phyloP scores from a whole-genome alignment of 1,284 basidiomycete genomes.

The Anthracocystis panici-leucophaei region DNA sequence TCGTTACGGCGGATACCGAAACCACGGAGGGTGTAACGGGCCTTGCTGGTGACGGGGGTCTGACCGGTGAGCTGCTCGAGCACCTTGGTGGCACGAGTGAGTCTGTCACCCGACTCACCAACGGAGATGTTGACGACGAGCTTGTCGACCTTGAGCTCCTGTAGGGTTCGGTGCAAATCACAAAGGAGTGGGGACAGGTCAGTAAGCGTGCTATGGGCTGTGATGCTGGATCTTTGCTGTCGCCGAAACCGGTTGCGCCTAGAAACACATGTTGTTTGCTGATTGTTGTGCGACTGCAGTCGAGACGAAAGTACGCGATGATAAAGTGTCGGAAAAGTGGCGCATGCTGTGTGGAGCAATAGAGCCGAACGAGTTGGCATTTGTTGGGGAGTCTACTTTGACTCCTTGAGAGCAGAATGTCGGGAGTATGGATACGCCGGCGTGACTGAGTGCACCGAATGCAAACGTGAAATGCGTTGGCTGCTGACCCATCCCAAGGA shows the following conservation, averaged over 20 bases:
- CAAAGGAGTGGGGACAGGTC: background rate
- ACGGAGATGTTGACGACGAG: constrained; percentile 99
- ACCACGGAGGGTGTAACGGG: constrained; percentile 98
- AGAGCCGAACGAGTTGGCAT: background rate
- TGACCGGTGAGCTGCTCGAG: constrained; percentile 99
- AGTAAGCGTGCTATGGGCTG: constrained; percentile 2
- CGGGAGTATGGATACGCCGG: too few relatives aligned
- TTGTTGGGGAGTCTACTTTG: too few relatives aligned
- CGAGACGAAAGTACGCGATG: background rate
- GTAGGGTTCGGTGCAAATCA: constrained; percentile 5
- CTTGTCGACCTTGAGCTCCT: constrained; percentile 97
- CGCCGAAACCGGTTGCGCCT: constrained; percentile 7
- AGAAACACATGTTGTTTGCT: background rate
- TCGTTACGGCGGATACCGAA: constrained; percentile 99
- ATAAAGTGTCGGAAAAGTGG: background rate
- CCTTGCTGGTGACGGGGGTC: constrained; percentile 99
- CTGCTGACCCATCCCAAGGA: too few relatives aligned
- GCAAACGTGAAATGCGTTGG: too few relatives aligned
- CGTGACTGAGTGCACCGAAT: too few relatives aligned
- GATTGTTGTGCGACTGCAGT: background rate
- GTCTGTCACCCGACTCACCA: constrained; percentile 98
- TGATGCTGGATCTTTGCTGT: background rate
- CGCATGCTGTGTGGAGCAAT: background rate
- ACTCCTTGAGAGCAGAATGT: background rate
- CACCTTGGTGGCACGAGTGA: constrained; percentile 99